Evolutionary conservation across 768 basidiomycete genomes (phyloP).

Genomic region (Suillus hirtellus): DNA sequence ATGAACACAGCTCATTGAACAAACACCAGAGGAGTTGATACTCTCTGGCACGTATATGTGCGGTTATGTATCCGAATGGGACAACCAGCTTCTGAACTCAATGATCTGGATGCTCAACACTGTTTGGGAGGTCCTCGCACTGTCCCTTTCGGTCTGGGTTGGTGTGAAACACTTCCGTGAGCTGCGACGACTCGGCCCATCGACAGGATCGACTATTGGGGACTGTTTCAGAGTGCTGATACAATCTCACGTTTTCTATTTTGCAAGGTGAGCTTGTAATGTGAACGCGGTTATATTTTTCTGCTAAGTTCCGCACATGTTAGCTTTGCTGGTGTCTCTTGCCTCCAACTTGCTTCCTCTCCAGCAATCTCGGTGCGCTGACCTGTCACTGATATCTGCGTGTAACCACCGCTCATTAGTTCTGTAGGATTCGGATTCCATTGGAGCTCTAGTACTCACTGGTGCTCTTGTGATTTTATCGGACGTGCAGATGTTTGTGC

Average conservation of each 20-base stretch:
- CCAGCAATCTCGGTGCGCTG: too few relatives aligned
- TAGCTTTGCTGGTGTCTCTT: not conserved
- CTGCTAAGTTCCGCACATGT: not conserved
- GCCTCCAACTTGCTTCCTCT: not conserved
- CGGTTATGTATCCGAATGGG: fast-evolving
- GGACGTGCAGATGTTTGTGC: too few relatives aligned
- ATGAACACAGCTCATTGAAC: not conserved
- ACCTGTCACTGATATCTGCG: too few relatives aligned
- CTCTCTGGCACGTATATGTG: not conserved
- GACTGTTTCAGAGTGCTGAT: not conserved
- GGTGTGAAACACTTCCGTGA: not conserved
- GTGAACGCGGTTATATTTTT: not conserved
- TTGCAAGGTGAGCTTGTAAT: not conserved
- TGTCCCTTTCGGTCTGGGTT: not conserved
- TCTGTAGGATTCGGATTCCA: too few relatives aligned
- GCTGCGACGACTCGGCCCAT: not conserved
- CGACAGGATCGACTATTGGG: not conserved
- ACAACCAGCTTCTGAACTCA: fast-evolving
- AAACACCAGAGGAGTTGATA: not conserved
- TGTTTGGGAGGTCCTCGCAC: not conserved
- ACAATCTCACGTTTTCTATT: not conserved
- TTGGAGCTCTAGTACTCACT: too few relatives aligned
- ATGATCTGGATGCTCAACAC: not conserved
- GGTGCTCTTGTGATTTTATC: too few relatives aligned
- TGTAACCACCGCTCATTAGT: too few relatives aligned